Evolutionary conservation across 257 asterid genomes (phyloP), one percentile per base, ranked within the genome.

Genomic region (Echium plantagineum): DNA sequence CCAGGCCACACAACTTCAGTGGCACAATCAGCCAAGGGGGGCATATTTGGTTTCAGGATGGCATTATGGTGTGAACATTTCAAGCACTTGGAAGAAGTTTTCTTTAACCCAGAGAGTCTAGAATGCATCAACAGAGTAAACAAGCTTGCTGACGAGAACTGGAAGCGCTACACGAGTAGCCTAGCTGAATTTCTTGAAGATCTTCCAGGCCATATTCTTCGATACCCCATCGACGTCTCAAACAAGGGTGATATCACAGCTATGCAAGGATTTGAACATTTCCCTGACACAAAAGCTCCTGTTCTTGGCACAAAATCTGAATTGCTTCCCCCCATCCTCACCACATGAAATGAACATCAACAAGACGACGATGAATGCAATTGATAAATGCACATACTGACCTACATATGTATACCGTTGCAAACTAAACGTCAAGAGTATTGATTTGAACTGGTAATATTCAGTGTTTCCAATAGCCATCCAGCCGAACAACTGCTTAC

Each of bases 241-340:
- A 58, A 52, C 12, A 55, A 64, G 22, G 95, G 97, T 10, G 79
- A 62, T 67, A 73, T 93, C 9, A 60, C 59, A 46, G 68, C 72
- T 22, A 55, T 83, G 32, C 81, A 89, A 0, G 91, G 84, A 49
- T 72, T 75, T 59, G 83, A 86, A 15, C 71, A 71, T 71, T 89
- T 93, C 57, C 99, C 99, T 0, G 96, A 93, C 64, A 84, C 99
- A 5, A 84, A 81, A 76, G 96, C 97, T 42, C 74, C 54, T n/a
- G 85, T 89, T 56, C 95, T 84, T 57, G 96, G 97, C 28, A 70
- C 69, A 10, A 75, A 24, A 63, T 79, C 88, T 9, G 83, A 76
- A 0, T 69, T 51, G 59, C 84, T 87, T 57, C 96, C 90, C 16
- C 81, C 93, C 7, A 75, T 75, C 65, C 95, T 90, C 67, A 85